Base-by-base conservation (phyloP, 2,329 filamentous ascomycete species). In the Furcasterigmium sp. region DNA sequence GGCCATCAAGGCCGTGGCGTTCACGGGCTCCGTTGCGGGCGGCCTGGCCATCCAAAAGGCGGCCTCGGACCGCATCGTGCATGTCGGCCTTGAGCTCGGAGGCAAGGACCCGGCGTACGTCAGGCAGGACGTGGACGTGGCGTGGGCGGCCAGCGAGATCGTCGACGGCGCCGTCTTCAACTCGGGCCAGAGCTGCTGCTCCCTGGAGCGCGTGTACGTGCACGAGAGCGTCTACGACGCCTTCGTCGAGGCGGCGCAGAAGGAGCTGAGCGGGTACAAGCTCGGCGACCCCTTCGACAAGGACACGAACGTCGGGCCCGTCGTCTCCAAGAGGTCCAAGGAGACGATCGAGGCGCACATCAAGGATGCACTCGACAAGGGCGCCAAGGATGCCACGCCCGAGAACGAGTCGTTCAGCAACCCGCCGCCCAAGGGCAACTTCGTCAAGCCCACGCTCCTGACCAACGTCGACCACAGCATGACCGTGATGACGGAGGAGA, bases 101-200 rank as follows among this genome's bases (percentile, higher is more conserved):
- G 91, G 91, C 51, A 97, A 97, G 61, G 91, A 97, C 60, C 88
- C 91, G 5, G 91, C 91, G 19, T 97, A 96, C 58, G 76, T 97
- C 43, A 76, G 91, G 47, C 72, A 72, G 7, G 91, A 97, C 56
- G 89, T 95, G 2, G 90, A 97, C 60, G 66, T 95, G 38, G 80
- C 81, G 38, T 96, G 91, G 91, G 91, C 85, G 1, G 91, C 91
- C 0, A 90, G 87, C 53, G 90, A 96, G 66, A 93, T 97, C 56
- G 89, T 97, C 13, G 91, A 97, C 55, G 91, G 91, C 17, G 84
- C 90, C n/a, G 74, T 97, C 45, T 97, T 97, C 75, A 97, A 97
- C 70, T 95, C 91, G 41, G 91, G 91, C n/a, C 91, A 97, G 71
- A 95, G 89, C 61, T 97, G 91, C 73, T 97, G 91, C 67, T 87